Evolutionary conservation across 371 early-diverging fungal species (phyloP), one percentile per base, ranked within the genome.

Genomic region (Fennellomyces sp.): DNA sequence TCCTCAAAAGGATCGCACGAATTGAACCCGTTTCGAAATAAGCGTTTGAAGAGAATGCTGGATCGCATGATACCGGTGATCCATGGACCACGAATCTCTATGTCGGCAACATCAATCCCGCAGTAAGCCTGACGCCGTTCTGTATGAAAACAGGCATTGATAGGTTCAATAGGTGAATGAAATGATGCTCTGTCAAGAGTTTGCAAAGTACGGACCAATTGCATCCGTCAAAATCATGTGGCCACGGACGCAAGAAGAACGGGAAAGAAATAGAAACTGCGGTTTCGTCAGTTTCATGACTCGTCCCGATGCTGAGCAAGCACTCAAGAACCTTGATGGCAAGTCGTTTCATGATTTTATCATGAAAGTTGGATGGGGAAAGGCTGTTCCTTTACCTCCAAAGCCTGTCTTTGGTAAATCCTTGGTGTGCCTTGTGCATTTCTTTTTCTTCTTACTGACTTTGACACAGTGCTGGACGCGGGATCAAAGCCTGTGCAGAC

Each of bases 221-320:
- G 97, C 90, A 5, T 93, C 93, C 52, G 92, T 96, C 52, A 96
- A 97, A 70, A 91, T 97, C 49, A 94, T 96, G 96, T 94, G 94
- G 94, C 97, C 97, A 2, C 88, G 96, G 13, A 91, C 92, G 0
- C 82, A 78, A 45, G 95, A 94, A 53, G 95, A 94, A 65, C 81
- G 79, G 31, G 90, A 88, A 10, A 83, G 95, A 13, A 84, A 86
- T 35, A 76, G 89, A 12, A 92, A 93, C 63, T 89, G 88, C 58
- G 96, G 94, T 4, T 96, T 96, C 78, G 94, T 97, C 12, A 88
- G 93, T 57, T 97, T 94, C 66, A 96, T 96, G 95, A 81, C 81
- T 10, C 80, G 96, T 17, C 60, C 64, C 1, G 84, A 85, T 65
- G 97, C 97, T 2, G 88, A 80, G 10, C 67, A 76, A 23, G 96